Conservation (phyloP, 768 basidiomycete genomes). For the Suillus subluteus region DNA sequence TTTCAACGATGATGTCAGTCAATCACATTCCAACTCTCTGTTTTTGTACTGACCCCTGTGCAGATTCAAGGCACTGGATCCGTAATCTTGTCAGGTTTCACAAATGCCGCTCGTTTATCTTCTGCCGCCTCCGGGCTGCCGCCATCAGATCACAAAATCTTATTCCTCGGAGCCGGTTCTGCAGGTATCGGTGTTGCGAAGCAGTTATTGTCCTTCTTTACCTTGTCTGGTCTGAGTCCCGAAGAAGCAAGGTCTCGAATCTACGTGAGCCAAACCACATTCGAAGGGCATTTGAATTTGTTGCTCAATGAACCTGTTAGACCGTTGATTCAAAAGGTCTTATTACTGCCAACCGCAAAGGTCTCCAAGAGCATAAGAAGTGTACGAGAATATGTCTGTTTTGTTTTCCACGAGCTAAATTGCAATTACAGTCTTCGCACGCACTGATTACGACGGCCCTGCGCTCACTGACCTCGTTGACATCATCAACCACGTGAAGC, state of each 20-base stretch:
- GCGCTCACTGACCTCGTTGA: constrained; percentile 62
- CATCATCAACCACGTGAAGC: constrained; percentile 72
- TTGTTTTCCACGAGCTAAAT: not conserved
- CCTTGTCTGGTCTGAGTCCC: constrained; percentile 57
- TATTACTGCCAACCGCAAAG: constrained; percentile 68
- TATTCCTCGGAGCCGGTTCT: constrained; percentile 60
- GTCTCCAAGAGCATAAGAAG: constrained; percentile 74
- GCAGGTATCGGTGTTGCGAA: constrained; percentile 59
- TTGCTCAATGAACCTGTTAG: constrained; percentile 35
- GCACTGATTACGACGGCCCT: constrained; percentile 68
- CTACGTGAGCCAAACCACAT: constrained; percentile 49
- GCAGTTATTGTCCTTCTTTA: constrained; percentile 52
- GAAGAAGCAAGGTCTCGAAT: constrained; percentile 70
- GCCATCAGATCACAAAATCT: constrained; percentile 54
- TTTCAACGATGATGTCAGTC: constrained; percentile 75
- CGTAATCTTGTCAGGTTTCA: constrained; percentile 75
- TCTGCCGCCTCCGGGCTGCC: constrained; percentile 46
- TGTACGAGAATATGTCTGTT: constrained; percentile 41
- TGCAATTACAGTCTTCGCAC: constrained; percentile 59
- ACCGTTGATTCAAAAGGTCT: constrained; percentile 81
- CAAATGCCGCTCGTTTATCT: constrained; percentile 69
- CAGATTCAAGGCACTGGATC: constrained; percentile 76
- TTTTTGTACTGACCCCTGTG: constrained; percentile 8
- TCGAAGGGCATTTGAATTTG: constrained; percentile 6
- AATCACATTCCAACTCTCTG: not conserved